Evolutionary conservation across 2,329 filamentous ascomycete genomes (phyloP).

Genomic region (Sordariomycetes sp.): DNA sequence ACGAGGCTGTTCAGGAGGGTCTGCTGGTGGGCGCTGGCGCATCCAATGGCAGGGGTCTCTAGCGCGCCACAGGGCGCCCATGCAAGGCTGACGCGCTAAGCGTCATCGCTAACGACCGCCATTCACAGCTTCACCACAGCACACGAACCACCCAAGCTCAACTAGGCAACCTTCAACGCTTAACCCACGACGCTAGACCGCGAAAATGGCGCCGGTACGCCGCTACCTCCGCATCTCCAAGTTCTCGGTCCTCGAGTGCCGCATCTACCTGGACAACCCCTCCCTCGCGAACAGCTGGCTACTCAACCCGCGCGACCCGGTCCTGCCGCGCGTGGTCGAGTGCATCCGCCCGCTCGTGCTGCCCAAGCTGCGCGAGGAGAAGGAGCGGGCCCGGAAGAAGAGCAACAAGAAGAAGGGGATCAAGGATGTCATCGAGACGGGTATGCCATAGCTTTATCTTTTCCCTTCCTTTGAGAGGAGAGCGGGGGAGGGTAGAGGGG

Average conservation of each 20-base stretch:
- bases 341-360: conserved; percentile 77
- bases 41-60: not conserved
- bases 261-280: conserved; percentile 91
- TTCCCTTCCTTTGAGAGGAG: not conserved
- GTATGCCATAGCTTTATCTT: conserved; percentile 28
- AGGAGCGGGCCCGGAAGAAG: conserved; percentile 43
- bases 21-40: not conserved
- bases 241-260: conserved; percentile 90
- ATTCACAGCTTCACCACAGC: not conserved
- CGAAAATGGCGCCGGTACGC: conserved; percentile 71
- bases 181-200: not conserved
- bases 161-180: not conserved
- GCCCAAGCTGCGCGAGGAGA: conserved; percentile 85
- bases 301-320: conserved; percentile 62
- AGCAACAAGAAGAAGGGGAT: conserved; percentile 64
- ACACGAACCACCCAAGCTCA: not conserved
- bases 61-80: not conserved
- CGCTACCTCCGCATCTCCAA: conserved; percentile 87
- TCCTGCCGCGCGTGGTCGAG: conserved; percentile 74
- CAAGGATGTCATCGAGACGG: conserved; percentile 78
- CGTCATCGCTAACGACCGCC: not conserved
- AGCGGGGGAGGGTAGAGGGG: too few relatives aligned
- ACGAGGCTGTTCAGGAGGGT: not conserved
- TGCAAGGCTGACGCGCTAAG: conserved; percentile 7
- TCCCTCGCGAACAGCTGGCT: conserved; percentile 76